Conservation (phyloP, 148 eudicot species). For the Suaeda aralocaspica region DNA sequence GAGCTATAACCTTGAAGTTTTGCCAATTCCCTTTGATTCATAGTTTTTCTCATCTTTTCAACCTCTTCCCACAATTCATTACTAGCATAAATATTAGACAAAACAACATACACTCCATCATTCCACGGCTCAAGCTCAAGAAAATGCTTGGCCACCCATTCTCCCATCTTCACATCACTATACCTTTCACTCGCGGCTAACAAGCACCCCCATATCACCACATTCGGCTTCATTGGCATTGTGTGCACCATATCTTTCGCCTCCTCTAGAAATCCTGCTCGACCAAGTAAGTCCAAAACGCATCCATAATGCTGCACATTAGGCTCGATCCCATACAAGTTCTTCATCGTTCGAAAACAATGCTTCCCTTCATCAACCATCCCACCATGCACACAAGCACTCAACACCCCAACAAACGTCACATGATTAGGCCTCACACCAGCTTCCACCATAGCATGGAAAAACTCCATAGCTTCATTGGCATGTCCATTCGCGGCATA, state of each 20-base stretch:
- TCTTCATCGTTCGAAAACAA: conserved; percentile 56
- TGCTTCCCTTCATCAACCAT: conserved; percentile 56
- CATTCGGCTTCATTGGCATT: conserved; percentile 71
- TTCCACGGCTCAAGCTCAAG: conserved; percentile 69
- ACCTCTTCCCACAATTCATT: conserved; percentile 69
- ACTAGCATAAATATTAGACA: conserved; percentile 72
- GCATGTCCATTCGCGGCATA: conserved; percentile 61
- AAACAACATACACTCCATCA: conserved; percentile 70
- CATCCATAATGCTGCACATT: conserved; percentile 69
- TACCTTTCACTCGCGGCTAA: conserved; percentile 79
- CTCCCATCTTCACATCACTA: conserved; percentile 62
- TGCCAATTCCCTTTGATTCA: conserved; percentile 59
- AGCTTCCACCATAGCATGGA: conserved; percentile 46
- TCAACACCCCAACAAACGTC: conserved; percentile 72
- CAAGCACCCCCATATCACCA: conserved; percentile 73
- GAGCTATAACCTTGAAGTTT: conserved; percentile 66
- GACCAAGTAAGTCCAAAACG: conserved; percentile 60
- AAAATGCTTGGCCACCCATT: conserved; percentile 62
- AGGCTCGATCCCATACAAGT: conserved; percentile 44
- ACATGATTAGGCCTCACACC: conserved; percentile 60
- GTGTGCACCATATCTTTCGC: conserved; percentile 54
- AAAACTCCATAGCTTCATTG: conserved; percentile 47
- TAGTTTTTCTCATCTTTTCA: conserved; percentile 47
- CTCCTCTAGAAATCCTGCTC: conserved; percentile 57
- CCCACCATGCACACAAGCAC: conserved; percentile 86